Base-by-base conservation (phyloP, 768 basidiomycete species). In the Naganishia antarctica region DNA sequence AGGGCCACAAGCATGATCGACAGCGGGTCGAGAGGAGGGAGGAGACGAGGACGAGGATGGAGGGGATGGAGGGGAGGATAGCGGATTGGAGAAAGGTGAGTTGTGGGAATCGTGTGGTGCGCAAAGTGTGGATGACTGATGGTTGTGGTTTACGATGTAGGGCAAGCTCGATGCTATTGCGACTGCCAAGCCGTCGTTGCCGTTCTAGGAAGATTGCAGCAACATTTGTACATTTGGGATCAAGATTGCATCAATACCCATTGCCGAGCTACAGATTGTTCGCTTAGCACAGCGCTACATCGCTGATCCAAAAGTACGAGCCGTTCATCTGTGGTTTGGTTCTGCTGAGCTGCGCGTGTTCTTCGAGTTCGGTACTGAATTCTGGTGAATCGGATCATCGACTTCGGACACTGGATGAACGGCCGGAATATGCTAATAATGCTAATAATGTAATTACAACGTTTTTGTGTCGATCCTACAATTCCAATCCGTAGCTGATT, bases 31-130 rank as follows among this genome's bases (percentile, higher is more conserved):
- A 68, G 46, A 65, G 70, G 49, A 49, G 64, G 65, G 49, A 68
- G 34, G 73, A 74, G 53, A 68, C 66, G 13, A 57, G 68, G 58
- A 68, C 69, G 34, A 66, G 74, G 57, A 44, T 76, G 66, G 68
- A 60, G 21, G 71, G 70, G 4, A 76, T 76, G 74, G 74, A 71
- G 26, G 69, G 73, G 68, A 63, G 73, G 45, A 70, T 76, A 61
- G 61, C 31, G 18, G 70, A 71, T 8, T 76, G 74, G 74, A 71
- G 67, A 57, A 64, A 68, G 69, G 74, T 76, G 58, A 66, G 74
- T 69, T 25, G 12, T 11, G 3, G 40, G 16, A 23, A 8, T 29
- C 16, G 51, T 31, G 13, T 5, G 47, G 13, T 37, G 37, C n/a
- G 15, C 15, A n/a, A 16, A 31, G 28, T 31, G 40, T 25, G 21